These are phyloP conservation scores for Apodospora peruviana DNA, from an alignment of 495 filamentous ascomycete species.

Conservation along the genomic window DNA sequence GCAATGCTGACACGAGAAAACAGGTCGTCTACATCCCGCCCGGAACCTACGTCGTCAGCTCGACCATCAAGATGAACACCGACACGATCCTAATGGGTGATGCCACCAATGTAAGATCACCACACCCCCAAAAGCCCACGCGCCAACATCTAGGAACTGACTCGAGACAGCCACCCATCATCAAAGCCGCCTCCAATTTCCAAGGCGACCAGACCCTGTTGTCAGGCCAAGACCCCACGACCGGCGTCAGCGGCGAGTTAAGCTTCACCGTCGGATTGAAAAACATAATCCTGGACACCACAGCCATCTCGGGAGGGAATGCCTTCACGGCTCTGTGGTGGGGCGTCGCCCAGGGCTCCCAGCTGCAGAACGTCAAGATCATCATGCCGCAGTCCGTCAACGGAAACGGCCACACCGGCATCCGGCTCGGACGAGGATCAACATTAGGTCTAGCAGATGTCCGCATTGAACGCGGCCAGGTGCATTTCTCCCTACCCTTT, in stretches of 20 bases:
- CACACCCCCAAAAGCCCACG: not conserved
- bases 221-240: conserved; percentile 37
- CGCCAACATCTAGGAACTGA: not conserved
- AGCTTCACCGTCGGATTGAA: conserved; percentile 60
- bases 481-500: no score
- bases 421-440: conserved; percentile 54
- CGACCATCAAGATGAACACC: conserved; percentile 49
- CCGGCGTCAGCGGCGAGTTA: conserved; percentile 21
- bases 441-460: conserved; percentile 32
- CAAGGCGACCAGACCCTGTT: conserved; percentile 30
- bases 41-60: conserved; percentile 56
- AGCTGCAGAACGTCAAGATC: conserved; percentile 66
- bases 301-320: conserved; percentile 41
- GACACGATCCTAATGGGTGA: conserved; percentile 63
- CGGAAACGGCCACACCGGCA: conserved; percentile 53
- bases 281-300: conserved; percentile 66
- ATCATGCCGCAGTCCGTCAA: conserved; percentile 44
- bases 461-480: conserved; percentile 30
- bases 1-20: not conserved
- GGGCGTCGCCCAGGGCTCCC: conserved; percentile 62
- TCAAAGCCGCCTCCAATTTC: conserved; percentile 53
- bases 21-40: conserved; percentile 59
- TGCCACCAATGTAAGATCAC: conserved; percentile 47
- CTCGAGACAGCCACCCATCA: conserved; percentile 38
- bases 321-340: conserved; percentile 59